Percentiles rank a stretch among this genome's conserved stretches.
Evolutionary conservation across 352 stramenopile genomes (phyloP).

Genomic region (Phytopythium vexans): DNA sequence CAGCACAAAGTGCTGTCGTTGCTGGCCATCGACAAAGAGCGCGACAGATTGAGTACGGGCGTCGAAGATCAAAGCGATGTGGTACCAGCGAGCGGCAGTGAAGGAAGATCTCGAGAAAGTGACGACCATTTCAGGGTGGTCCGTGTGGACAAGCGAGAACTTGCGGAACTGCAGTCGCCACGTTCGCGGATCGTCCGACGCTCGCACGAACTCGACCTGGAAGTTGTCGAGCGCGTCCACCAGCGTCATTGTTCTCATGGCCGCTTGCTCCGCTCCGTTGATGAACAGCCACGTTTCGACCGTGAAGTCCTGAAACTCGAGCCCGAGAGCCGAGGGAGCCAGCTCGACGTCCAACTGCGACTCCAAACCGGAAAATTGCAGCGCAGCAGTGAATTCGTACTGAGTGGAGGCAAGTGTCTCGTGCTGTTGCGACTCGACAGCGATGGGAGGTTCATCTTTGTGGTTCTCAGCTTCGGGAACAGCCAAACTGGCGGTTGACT

Average conservation of each 20-base stretch:
- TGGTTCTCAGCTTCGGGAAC: too few species aligned
- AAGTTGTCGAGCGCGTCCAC: constrained; percentile 31
- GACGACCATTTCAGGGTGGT: constrained; percentile 17
- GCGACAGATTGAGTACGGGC: constrained; percentile 17
- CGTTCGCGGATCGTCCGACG: not conserved
- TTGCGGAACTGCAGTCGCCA: constrained; percentile 32
- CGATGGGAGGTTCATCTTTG: too few species aligned
- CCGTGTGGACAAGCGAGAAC: constrained; percentile 18
- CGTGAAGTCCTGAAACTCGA: constrained; percentile 27
- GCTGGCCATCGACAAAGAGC: constrained; percentile 21
- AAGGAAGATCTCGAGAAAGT: constrained; percentile 16
- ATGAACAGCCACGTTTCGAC: constrained; percentile 43
- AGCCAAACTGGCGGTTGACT: too few species aligned
- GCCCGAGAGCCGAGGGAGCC: constrained; percentile 2
- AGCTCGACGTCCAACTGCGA: constrained; percentile 25
- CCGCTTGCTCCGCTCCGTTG: constrained; percentile 4
- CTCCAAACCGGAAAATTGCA: constrained; percentile 18
- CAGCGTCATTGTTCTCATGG: constrained; percentile 19
- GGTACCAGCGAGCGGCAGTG: constrained; percentile 16
- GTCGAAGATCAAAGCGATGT: constrained; percentile 23
- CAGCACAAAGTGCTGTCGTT: constrained; percentile 16
- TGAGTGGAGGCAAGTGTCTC: not conserved
- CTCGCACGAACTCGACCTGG: constrained; percentile 21
- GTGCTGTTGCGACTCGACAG: constrained; percentile 9
- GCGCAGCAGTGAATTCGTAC: constrained; percentile 21